A percentile compares a stretch with the other conserved stretches of the same genome.
Evolutionary conservation across 345 rosid species (phyloP).

Genomic region (Isatis tinctoria): DNA sequence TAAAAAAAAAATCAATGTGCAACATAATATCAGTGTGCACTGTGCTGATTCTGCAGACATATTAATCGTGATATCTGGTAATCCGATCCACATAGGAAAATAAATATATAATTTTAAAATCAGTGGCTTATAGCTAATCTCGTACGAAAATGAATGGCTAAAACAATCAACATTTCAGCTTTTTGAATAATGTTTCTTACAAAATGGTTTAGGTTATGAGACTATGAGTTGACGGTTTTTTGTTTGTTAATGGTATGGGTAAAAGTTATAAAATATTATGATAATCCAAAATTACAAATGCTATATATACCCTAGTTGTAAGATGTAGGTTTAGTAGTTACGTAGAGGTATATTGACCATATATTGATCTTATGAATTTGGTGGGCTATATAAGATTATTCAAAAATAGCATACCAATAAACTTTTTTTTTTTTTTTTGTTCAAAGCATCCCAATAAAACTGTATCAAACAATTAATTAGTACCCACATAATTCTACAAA

Average conservation of each 20-base stretch:
- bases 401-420: neutral
- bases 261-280: neutral
- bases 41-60: neutral
- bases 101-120: neutral
- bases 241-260: neutral
- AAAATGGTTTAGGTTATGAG: neutral
- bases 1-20: too few relatives aligned
- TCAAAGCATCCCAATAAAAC: too few relatives aligned
- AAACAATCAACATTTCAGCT: neutral
- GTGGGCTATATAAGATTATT: neutral
- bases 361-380: slow-evolving; percentile 3
- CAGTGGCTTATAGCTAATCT: neutral
- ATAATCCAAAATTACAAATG: neutral
- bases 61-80: neutral
- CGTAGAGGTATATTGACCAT: slow-evolving; percentile 6
- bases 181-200: neutral
- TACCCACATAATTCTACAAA: neutral
- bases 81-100: neutral
- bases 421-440: too few relatives aligned
- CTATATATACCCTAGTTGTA: neutral
- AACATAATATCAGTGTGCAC: neutral
- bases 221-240: neutral
- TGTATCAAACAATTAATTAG: neutral
- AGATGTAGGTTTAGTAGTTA: neutral
- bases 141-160: neutral